Conservation (phyloP, 2,329 filamentous ascomycete species). For the Fusarium verrucosum region DNA sequence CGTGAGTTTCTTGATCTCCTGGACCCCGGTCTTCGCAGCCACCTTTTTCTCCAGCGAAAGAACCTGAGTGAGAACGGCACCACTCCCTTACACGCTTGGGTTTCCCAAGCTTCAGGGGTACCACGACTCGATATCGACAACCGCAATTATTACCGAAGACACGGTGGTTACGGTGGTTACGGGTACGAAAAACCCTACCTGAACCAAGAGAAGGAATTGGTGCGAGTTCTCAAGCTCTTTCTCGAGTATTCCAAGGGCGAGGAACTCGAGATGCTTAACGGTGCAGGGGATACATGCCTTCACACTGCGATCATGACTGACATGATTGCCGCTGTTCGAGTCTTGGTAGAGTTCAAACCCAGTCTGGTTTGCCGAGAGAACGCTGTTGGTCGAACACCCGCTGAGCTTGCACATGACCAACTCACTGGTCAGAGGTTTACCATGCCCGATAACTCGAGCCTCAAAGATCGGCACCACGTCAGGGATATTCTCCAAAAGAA, state of each 20-base stretch:
- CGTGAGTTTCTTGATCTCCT: slow-evolving; percentile 65
- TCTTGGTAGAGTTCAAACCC: slow-evolving; percentile 65
- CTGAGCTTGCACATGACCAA: slow-evolving; percentile 70
- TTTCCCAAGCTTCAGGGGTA: slow-evolving; percentile 49
- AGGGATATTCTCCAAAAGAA: slow-evolving; percentile 1
- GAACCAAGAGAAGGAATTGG: slow-evolving; percentile 43
- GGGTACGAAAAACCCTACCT: slow-evolving; percentile 36
- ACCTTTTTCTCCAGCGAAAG: slow-evolving; percentile 68
- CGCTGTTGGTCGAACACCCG: slow-evolving; percentile 76
- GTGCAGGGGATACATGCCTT: slow-evolving; percentile 71
- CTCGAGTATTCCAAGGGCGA: slow-evolving; percentile 65
- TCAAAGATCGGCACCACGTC: neutral
- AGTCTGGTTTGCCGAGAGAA: slow-evolving; percentile 76
- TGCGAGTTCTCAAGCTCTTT: slow-evolving; percentile 59
- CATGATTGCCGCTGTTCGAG: slow-evolving; percentile 50
- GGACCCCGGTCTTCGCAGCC: slow-evolving; percentile 63
- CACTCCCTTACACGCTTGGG: slow-evolving; percentile 72
- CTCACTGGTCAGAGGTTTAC: slow-evolving; percentile 55
- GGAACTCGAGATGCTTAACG: slow-evolving; percentile 68
- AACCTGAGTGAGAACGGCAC: slow-evolving; percentile 60
- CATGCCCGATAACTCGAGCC: slow-evolving; percentile 24
- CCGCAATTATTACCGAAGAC: slow-evolving; percentile 10
- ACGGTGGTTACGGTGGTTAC: slow-evolving; percentile 22
- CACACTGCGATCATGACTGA: slow-evolving; percentile 63
- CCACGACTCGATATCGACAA: neutral